Evolutionary conservation across 2,329 filamentous ascomycete species (phyloP), one percentile per base, ranked within the genome.

Genomic region (Dryadomyces quercivorus): DNA sequence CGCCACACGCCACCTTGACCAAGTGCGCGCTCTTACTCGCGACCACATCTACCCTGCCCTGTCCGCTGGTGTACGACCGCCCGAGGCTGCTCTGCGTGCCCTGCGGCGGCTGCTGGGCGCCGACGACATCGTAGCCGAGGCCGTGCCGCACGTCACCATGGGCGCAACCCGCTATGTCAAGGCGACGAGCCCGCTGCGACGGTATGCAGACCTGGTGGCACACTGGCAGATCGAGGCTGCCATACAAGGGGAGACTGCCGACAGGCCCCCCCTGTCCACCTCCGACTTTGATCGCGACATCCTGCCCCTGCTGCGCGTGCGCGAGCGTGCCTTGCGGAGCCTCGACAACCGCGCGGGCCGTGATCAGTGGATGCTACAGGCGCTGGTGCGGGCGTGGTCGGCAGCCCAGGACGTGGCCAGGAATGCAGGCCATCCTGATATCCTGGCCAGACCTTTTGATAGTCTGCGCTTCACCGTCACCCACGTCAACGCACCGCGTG

Each of bases 211-310:
- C 64, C 67, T 86, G 49, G 63, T 86, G 36, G 74, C 78, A 1
- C 82, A 85, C 67, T 85, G 80, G 79, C 82, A 86, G 64, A 78
- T 86, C 58, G 76, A 84, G 61, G 76, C 75, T 2, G 75, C 78
- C 10, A 67, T 86, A 36, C 61, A 70, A 9, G 68, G 74, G 59
- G 75, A 77, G 64, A 59, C 61, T 61, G 6, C 9, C 2, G 10
- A 15, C 38, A n/a, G 12, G 42, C 42, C 42, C 3, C 75, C 77
- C 6, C 81, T 80, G 59, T 63, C 63, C 16, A 62, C 65, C 18
- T 56, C 63, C 6, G 58, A 66, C 34, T 70, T 81, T 45, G 66
- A 70, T 36, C 64, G 66, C 52, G 64, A 67, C 47, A 70, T 73
- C 54, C 67, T 82, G 15, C 75, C 76, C 7, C 67, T 74, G 55